These are phyloP conservation scores for Xylaria cubensis DNA, from an alignment of 495 filamentous ascomycete genomes.

Conservation along the genomic window DNA sequence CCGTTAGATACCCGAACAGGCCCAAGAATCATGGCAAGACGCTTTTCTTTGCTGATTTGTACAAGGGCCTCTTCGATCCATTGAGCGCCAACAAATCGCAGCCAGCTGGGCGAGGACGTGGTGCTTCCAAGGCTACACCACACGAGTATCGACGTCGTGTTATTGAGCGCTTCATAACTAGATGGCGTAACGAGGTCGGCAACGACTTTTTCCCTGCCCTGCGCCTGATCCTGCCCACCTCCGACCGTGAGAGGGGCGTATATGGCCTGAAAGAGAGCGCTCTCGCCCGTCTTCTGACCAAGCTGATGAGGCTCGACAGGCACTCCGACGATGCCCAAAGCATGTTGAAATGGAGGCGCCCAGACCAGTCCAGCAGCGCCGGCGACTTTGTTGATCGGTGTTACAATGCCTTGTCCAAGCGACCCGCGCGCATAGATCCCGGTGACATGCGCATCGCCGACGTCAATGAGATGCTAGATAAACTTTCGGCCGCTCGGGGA, in stretches of 20 bases:
- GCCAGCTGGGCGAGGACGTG: slow-evolving; percentile 64
- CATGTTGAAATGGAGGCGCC: slow-evolving; percentile 93
- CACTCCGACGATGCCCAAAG: slow-evolving; percentile 86
- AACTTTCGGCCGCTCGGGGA: slow-evolving; percentile 73
- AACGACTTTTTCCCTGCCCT: slow-evolving; percentile 93
- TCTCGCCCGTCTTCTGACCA: slow-evolving; percentile 86
- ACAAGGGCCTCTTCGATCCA: slow-evolving; percentile 81
- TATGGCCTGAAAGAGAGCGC: slow-evolving; percentile 94
- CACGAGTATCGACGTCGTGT: slow-evolving; percentile 84
- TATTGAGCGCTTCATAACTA: slow-evolving; percentile 86
- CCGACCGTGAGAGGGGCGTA: slow-evolving; percentile 90
- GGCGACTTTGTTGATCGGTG: slow-evolving; percentile 93
- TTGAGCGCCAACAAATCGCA: slow-evolving; percentile 84
- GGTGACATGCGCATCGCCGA: slow-evolving; percentile 85
- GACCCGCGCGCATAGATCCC: slow-evolving; percentile 73
- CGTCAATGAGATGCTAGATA: slow-evolving; percentile 86
- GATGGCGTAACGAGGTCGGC: slow-evolving; percentile 88
- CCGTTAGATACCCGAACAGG: slow-evolving; percentile 76
- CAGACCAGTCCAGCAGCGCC: slow-evolving; percentile 66
- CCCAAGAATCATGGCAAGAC: slow-evolving; percentile 81
- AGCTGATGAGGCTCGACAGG: slow-evolving; percentile 90
- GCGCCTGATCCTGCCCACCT: slow-evolving; percentile 89
- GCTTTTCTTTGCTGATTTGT: slow-evolving; percentile 83
- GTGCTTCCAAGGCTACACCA: slow-evolving; percentile 67
- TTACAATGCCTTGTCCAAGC: slow-evolving; percentile 82